These are phyloP conservation scores for Neodidymelliopsis sp. DNA, from an alignment of 2,329 filamentous ascomycete species.

Conservation along the genomic window DNA sequence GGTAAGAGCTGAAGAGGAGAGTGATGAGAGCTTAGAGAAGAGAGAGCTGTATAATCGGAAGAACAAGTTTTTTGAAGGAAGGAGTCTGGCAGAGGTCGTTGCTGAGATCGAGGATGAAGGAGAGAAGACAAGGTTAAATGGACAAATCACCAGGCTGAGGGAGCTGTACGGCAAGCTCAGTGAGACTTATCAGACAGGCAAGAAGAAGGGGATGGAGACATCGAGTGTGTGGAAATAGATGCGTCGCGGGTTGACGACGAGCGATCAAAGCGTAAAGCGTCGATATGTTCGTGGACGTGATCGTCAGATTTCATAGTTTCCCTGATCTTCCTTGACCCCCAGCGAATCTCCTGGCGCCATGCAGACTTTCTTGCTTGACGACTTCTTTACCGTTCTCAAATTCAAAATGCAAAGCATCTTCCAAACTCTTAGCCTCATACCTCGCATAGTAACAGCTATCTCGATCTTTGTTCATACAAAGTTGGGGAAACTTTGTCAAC, in stretches of 20 bases:
- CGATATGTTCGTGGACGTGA: too few relatives aligned
- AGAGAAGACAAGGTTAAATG: slow-evolving; percentile 21
- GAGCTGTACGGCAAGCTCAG: slow-evolving; percentile 37
- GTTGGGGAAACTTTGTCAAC: slow-evolving; percentile 60
- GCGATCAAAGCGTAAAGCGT: too few relatives aligned
- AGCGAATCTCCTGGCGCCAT: slow-evolving; percentile 53
- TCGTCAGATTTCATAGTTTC: too few relatives aligned
- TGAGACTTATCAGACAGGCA: slow-evolving; percentile 28
- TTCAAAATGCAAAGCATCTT: slow-evolving; percentile 60
- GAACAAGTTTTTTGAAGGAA: slow-evolving; percentile 62
- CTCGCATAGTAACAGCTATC: slow-evolving; percentile 58
- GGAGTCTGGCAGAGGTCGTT: slow-evolving; percentile 27
- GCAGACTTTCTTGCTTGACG: slow-evolving; percentile 54
- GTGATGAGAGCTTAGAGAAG: slow-evolving; percentile 38
- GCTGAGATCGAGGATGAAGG: slow-evolving; percentile 25
- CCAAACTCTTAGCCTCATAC: slow-evolving; percentile 58
- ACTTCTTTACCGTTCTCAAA: slow-evolving; percentile 55
- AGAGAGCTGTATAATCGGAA: slow-evolving; percentile 62
- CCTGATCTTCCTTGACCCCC: slow-evolving; percentile 51
- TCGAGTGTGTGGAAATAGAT: slow-evolving; percentile 29
- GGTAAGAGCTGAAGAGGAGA: slow-evolving; percentile 49
- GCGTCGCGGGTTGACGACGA: too few relatives aligned
- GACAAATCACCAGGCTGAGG: slow-evolving; percentile 60
- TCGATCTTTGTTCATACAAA: slow-evolving; percentile 61
- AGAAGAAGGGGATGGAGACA: slow-evolving; percentile 18